Evolutionary conservation across 2,329 filamentous ascomycete species (phyloP).

Genomic region (Alternaria atra): DNA sequence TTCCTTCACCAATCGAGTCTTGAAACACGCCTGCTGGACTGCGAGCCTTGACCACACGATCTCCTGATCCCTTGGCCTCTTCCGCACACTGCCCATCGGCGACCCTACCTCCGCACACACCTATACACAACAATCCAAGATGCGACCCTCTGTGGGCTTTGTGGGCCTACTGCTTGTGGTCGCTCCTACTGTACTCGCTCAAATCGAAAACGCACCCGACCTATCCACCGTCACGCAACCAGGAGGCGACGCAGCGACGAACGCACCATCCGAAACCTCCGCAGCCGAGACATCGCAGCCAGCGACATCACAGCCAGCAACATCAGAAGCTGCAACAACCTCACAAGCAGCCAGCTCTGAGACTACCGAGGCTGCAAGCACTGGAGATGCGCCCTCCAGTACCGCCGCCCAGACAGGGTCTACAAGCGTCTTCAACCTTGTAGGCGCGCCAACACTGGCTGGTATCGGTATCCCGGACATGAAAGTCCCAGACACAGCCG

Average conservation of each 20-base stretch:
- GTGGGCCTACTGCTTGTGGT: constrained; percentile 43
- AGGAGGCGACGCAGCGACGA: constrained; percentile 29
- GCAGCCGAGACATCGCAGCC: constrained; percentile 8
- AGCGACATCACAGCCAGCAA: constrained; percentile 4
- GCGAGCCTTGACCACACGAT: constrained; percentile 28
- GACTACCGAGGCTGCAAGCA: constrained; percentile 25
- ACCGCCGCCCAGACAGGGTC: constrained; percentile 31
- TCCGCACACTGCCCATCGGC: constrained; percentile 16
- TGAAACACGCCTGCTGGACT: constrained; percentile 12
- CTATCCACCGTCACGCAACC: constrained; percentile 37
- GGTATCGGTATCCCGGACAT: constrained; percentile 71
- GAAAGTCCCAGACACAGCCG: constrained; percentile 80
- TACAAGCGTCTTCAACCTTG: constrained; percentile 48
- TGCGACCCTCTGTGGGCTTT: constrained; percentile 44
- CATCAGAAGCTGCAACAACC: constrained; percentile 13
- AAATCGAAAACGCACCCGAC: constrained; percentile 40
- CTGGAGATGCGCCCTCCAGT: constrained; percentile 16
- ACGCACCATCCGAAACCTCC: constrained; percentile 17
- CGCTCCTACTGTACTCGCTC: constrained; percentile 44
- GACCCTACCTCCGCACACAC: constrained; percentile 18
- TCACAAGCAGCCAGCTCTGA: constrained; percentile 25
- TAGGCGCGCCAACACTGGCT: constrained; percentile 59
- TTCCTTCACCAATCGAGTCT: constrained; percentile 15
- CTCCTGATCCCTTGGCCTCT: constrained; percentile 28
- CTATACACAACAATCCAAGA: constrained; percentile 27